These are phyloP conservation scores for Ceratobasidium sp. DNA, from an alignment of 1,284 basidiomycete genomes.

Conservation along the genomic window DNA sequence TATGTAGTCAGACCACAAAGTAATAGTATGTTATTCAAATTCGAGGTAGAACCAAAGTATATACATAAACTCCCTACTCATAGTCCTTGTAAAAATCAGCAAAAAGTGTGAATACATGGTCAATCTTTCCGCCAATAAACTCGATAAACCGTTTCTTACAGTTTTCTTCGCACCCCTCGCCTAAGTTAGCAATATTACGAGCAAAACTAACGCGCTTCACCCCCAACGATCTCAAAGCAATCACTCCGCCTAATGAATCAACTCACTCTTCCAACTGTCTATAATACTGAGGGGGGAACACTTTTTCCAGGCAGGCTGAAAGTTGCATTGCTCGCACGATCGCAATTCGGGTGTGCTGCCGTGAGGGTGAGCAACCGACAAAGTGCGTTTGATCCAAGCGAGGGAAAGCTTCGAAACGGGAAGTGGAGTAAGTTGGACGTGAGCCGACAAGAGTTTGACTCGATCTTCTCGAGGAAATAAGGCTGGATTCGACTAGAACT, in stretches of 20 bases:
- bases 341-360: neutral
- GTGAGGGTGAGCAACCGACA: neutral
- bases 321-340: conserved; percentile 2
- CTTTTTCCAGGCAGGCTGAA: neutral
- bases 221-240: neutral
- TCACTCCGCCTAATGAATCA: neutral
- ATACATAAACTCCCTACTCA: neutral
- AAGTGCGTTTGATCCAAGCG: neutral
- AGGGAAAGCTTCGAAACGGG: neutral
- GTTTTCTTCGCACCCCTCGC: neutral
- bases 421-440: conserved; percentile 9
- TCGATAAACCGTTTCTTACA: conserved; percentile 2
- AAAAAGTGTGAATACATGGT: neutral
- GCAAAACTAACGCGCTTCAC: neutral
- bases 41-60: no score
- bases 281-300: neutral
- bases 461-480: conserved; percentile 19
- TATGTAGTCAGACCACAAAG: no score
- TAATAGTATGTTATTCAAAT: no score
- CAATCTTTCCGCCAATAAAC: conserved; percentile 8
- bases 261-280: neutral
- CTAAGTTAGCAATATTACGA: neutral
- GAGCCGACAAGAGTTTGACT: conserved; percentile 2
- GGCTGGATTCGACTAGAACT: conserved; percentile 6
- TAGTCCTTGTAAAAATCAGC: conserved; percentile 8